Evolutionary conservation across 306 rosid genomes (phyloP).

Genomic region (Gastrolobium bilobum): DNA sequence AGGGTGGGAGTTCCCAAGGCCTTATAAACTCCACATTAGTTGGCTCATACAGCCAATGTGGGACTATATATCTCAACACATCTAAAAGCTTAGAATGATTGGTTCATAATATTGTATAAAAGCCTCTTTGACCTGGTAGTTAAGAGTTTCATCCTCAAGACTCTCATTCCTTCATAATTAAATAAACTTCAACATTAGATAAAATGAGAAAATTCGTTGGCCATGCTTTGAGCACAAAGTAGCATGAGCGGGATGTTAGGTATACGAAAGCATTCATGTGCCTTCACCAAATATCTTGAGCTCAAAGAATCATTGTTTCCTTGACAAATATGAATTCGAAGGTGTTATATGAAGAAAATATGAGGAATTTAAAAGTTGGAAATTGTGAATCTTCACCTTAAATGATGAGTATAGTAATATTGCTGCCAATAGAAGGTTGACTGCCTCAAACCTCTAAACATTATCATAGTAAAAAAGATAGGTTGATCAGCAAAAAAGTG

Average conservation of each 20-base stretch:
- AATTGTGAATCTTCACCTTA: slow-evolving; percentile 67
- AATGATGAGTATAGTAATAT: slow-evolving; percentile 82
- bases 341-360: slow-evolving; percentile 15
- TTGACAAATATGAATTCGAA: slow-evolving; percentile 26
- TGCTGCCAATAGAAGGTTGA: slow-evolving; percentile 86
- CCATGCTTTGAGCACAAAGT: slow-evolving; percentile 16
- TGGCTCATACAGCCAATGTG: no score
- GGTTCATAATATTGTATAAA: slow-evolving; percentile 26
- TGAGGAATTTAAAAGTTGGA: slow-evolving; percentile 27
- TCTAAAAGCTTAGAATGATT: slow-evolving; percentile 32
- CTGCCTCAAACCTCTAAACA: slow-evolving; percentile 85
- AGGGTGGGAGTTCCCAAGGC: no score
- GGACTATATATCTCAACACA: no score
- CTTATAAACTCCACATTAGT: no score
- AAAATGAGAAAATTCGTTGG: slow-evolving; percentile 16
- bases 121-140: slow-evolving; percentile 20
- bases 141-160: slow-evolving; percentile 1
- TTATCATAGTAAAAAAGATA: slow-evolving; percentile 43
- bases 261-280: slow-evolving; percentile 15
- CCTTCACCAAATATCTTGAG: slow-evolving; percentile 7
- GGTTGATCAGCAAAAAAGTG: slow-evolving; percentile 36
- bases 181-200: slow-evolving; percentile 21
- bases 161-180: slow-evolving; percentile 21
- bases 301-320: slow-evolving; percentile 27
- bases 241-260: background rate